Evolutionary conservation across 805 yeast genomes (phyloP).

Genomic region (Teunomyces kruisii): DNA sequence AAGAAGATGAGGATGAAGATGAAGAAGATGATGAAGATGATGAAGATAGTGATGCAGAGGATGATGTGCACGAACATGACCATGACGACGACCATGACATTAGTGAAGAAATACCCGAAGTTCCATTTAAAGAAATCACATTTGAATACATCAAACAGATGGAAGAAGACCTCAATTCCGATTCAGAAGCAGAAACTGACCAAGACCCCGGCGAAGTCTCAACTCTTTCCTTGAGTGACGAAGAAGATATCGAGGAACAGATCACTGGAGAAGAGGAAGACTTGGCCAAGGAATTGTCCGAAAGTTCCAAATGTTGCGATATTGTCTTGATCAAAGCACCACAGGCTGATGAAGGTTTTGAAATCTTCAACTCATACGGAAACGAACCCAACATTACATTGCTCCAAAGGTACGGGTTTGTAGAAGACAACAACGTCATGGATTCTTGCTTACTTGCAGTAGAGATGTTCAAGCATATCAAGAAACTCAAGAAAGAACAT

Average conservation of each 20-base stretch:
- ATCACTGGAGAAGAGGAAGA: constrained; percentile 23
- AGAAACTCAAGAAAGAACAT: constrained; percentile 16
- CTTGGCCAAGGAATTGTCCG: constrained; percentile 32
- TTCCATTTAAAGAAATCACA: constrained; percentile 24
- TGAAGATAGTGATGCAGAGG: constrained; percentile 13
- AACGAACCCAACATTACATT: constrained; percentile 62
- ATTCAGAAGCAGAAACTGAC: constrained; percentile 16
- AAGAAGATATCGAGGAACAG: constrained; percentile 16
- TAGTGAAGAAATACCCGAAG: constrained; percentile 18
- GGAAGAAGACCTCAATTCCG: constrained; percentile 19
- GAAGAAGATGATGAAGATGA: constrained; percentile 10
- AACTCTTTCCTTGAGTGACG: constrained; percentile 16
- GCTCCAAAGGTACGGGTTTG: constrained; percentile 78
- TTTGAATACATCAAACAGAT: constrained; percentile 26
- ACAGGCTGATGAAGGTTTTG: constrained; percentile 42
- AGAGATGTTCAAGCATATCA: constrained; percentile 41
- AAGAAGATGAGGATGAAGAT: constrained; percentile 14
- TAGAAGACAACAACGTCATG: constrained; percentile 45
- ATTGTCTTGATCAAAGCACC: constrained; percentile 51
- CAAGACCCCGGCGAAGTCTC: constrained; percentile 21
- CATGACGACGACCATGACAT: constrained; percentile 12
- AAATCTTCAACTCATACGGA: constrained; percentile 84
- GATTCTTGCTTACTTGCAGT: constrained; percentile 60
- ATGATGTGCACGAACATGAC: constrained; percentile 7
- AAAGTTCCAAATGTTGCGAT: constrained; percentile 63